phyloP scores from a whole-genome alignment of 106 monocot genomes.

The Acorus calamus region DNA sequence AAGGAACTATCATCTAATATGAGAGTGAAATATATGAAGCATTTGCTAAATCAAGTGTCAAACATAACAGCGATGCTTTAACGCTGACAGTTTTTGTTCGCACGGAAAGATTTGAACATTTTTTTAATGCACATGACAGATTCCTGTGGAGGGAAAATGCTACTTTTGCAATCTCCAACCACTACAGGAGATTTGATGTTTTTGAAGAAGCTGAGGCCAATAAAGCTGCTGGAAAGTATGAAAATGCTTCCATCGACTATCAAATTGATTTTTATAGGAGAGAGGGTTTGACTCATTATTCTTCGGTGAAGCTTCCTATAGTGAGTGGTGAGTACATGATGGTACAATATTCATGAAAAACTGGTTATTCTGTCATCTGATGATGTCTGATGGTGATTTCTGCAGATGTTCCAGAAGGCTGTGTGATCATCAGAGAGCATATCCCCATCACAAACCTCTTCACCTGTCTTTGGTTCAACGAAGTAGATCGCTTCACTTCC shows the following conservation, averaged over 20 bases:
- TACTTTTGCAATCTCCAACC: constrained; percentile 87
- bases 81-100: background rate
- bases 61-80: too few species aligned
- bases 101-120: background rate
- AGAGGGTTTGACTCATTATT: constrained; percentile 86
- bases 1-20: too few species aligned
- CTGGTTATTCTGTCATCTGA: background rate
- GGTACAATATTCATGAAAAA: too few species aligned
- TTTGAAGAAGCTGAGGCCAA: constrained; percentile 98
- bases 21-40: too few species aligned
- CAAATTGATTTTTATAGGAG: constrained; percentile 82
- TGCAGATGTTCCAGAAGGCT: constrained; percentile 97
- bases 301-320: constrained; percentile 78
- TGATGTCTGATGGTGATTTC: background rate
- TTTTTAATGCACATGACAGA: constrained; percentile 17
- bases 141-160: constrained; percentile 81
- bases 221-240: constrained; percentile 94
- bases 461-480: constrained; percentile 98
- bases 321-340: constrained; percentile 58
- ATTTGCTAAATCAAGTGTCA: too few species aligned
- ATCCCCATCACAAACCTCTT: constrained; percentile 85
- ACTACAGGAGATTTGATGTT: constrained; percentile 89
- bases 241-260: constrained; percentile 81
- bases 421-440: constrained; percentile 95
- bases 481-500: constrained; percentile 90